Percentiles rank a stretch among this genome's conserved stretches.
phyloP scores from a whole-genome alignment of 2,329 filamentous ascomycete species.

The Neopestalotiopsis sp. region DNA sequence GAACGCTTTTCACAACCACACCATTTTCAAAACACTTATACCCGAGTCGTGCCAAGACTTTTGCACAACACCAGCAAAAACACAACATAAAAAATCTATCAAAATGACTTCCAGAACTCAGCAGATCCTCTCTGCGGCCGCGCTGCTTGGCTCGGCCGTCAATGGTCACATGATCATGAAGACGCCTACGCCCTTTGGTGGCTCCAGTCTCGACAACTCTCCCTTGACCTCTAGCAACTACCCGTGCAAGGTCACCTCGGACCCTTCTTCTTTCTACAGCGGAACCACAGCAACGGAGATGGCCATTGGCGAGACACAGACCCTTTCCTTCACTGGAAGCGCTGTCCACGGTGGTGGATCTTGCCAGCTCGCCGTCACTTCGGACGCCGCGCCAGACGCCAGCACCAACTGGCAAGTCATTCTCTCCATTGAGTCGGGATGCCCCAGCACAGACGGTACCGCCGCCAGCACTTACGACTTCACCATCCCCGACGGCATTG shows the following conservation, averaged over 20 bases:
- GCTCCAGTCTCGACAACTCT: conserved; percentile 50
- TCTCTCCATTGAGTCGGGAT: conserved; percentile 72
- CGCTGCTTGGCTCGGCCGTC: conserved; percentile 46
- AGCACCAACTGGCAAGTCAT: conserved; percentile 71
- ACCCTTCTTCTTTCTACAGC: conserved; percentile 33
- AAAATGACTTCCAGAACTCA: no score
- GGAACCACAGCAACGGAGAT: conserved; percentile 47
- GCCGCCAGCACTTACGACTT: conserved; percentile 58
- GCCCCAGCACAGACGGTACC: conserved; percentile 54
- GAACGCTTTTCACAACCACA: no score
- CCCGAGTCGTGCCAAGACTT: no score
- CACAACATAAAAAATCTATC: no score
- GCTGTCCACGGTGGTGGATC: conserved; percentile 76
- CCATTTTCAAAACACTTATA: no score
- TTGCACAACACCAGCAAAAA: no score
- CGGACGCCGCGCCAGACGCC: conserved; percentile 50
- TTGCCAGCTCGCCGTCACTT: conserved; percentile 74
- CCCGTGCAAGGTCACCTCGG: conserved; percentile 65
- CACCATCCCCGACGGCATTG: conserved; percentile 64
- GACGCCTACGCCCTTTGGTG: conserved; percentile 59
- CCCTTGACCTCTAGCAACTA: conserved; percentile 65
- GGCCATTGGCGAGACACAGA: conserved; percentile 48
- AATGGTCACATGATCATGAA: conserved; percentile 71
- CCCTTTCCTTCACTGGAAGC: conserved; percentile 61
- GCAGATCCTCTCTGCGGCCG: not conserved